Conservation (phyloP, 352 stramenopile genomes). For the Phytophthora pluvialis region DNA sequence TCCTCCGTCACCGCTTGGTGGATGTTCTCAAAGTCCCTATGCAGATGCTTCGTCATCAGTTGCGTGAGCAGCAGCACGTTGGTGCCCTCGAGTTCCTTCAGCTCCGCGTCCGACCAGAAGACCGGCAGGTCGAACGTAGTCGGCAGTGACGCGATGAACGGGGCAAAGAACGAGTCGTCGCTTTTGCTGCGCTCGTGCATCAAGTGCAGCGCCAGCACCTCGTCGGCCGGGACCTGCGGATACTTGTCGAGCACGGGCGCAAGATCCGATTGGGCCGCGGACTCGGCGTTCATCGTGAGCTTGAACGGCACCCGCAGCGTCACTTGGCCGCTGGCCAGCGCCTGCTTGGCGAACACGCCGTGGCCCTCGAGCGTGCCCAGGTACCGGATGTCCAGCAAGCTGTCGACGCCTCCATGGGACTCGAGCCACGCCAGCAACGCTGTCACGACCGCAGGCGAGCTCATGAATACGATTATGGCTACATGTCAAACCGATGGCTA, state of each 20-base stretch:
- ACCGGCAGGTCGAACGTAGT: conserved; percentile 62
- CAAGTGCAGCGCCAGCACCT: conserved; percentile 63
- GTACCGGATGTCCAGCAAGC: conserved; percentile 50
- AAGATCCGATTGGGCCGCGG: conserved; percentile 51
- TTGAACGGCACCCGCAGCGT: conserved; percentile 60
- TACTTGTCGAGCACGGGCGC: conserved; percentile 44
- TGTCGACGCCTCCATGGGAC: conserved; percentile 34
- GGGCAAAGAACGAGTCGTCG: conserved; percentile 50
- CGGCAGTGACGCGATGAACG: conserved; percentile 63
- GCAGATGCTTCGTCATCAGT: conserved; percentile 71
- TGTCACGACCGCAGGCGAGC: conserved; percentile 32
- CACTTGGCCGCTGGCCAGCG: conserved; percentile 40
- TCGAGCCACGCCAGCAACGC: conserved; percentile 49
- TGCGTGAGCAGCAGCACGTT: conserved; percentile 65
- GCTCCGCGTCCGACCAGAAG: conserved; percentile 56
- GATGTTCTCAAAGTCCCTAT: conserved; percentile 64
- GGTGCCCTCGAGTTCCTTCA: conserved; percentile 54
- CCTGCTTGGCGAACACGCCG: conserved; percentile 54
- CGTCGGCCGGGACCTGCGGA: conserved; percentile 48
- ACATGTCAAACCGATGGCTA: conserved; percentile 26
- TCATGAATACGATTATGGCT: conserved; percentile 32
- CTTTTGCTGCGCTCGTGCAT: conserved; percentile 67
- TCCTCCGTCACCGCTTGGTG: conserved; percentile 52
- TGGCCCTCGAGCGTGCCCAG: conserved; percentile 50
- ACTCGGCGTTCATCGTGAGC: conserved; percentile 60